Percentiles rank a stretch among this genome's conserved stretches.
These are phyloP conservation scores for Yamadazyma blattariae DNA, from an alignment of 1,139 yeast genomes.

Conservation along the genomic window DNA sequence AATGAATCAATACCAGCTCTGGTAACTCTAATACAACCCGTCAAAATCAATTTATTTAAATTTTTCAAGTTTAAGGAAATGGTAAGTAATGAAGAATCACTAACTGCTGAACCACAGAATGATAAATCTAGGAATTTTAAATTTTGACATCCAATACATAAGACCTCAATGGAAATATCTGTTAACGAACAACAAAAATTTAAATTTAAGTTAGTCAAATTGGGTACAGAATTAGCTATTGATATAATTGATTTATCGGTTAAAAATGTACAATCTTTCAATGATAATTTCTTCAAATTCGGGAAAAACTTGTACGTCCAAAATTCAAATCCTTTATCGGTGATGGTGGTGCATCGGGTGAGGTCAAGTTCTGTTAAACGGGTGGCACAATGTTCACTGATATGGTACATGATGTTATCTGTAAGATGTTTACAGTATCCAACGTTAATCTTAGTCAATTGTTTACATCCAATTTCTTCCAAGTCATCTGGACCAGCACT, in stretches of 20 bases:
- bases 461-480: conserved; percentile 53
- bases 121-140: conserved; percentile 56
- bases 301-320: conserved; percentile 61
- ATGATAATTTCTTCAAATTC: conserved; percentile 46
- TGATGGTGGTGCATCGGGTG: conserved; percentile 74
- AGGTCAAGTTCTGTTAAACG: conserved; percentile 57
- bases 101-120: conserved; percentile 78
- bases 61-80: conserved; percentile 54
- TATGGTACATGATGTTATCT: conserved; percentile 62
- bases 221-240: conserved; percentile 59
- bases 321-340: conserved; percentile 67
- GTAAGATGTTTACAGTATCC: conserved; percentile 76
- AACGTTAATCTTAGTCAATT: conserved; percentile 50
- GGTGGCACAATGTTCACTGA: conserved; percentile 56
- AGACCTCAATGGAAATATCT: conserved; percentile 63
- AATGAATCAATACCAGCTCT: conserved; percentile 71
- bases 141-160: conserved; percentile 62
- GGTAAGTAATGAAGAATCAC: conserved; percentile 64
- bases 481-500: no score
- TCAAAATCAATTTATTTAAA: conserved; percentile 48
- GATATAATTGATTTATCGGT: conserved; percentile 64
- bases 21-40: conserved; percentile 74
- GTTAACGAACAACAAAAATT: conserved; percentile 76
- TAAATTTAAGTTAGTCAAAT: conserved; percentile 53
- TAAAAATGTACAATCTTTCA: conserved; percentile 72